Conservation (phyloP, 352 stramenopile genomes). For the Pythium aristosporum region DNA sequence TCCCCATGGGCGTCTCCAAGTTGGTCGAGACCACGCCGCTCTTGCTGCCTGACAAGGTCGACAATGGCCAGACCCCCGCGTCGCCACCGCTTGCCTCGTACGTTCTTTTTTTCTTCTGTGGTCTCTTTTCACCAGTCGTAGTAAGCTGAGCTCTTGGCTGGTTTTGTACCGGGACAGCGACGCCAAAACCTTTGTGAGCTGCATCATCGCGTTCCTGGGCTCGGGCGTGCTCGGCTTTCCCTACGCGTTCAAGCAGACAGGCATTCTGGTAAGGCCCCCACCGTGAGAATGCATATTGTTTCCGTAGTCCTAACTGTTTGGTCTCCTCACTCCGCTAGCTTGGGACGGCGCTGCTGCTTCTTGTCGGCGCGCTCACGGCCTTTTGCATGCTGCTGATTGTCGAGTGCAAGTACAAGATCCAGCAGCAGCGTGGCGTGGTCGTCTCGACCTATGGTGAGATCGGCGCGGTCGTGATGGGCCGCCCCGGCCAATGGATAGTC, state of each 20-base stretch:
- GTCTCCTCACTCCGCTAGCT: constrained; percentile 32
- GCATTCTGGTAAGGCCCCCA: constrained; percentile 50
- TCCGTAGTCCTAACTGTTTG: too few relatives aligned
- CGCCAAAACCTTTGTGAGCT: constrained; percentile 31
- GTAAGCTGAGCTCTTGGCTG: neutral
- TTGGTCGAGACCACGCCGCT: constrained; percentile 6
- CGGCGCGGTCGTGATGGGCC: constrained; percentile 48
- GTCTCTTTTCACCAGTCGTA: too few relatives aligned
- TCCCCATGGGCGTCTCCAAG: neutral
- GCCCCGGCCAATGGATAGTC: constrained; percentile 48
- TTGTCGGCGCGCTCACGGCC: constrained; percentile 26
- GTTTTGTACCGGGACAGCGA: constrained; percentile 12
- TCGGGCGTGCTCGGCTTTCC: constrained; percentile 73
- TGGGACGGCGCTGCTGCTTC: constrained; percentile 18
- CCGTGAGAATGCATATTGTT: too few relatives aligned
- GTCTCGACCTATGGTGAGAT: constrained; percentile 57
- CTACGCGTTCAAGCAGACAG: constrained; percentile 73
- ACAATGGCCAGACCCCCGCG: too few relatives aligned
- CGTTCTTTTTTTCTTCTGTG: neutral
- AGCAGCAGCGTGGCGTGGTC: constrained; percentile 8
- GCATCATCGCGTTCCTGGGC: constrained; percentile 75
- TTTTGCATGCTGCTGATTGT: constrained; percentile 38
- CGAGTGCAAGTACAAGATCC: constrained; percentile 36
- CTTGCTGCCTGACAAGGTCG: constrained; percentile 5
- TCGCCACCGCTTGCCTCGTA: constrained; percentile 9